Evolutionary conservation across 192 early-diverging fungal species (phyloP), one percentile per base, ranked within the genome.

Genomic region (Coemansia sp.): DNA sequence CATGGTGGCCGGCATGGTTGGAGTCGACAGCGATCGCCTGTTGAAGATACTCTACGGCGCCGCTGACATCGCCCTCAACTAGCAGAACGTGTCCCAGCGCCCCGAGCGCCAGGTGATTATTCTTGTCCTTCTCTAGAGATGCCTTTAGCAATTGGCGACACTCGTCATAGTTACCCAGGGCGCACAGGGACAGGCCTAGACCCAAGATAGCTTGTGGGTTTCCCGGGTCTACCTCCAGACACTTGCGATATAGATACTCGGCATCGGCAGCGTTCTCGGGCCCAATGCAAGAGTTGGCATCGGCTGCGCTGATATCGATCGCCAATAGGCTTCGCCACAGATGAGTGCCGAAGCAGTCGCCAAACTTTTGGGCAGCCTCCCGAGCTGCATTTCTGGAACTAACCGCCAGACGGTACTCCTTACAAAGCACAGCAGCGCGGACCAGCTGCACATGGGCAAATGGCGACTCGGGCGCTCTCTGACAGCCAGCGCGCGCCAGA

Each of bases 1-100:
- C 92, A 35, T 85, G 74, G 67, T 90, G 85, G 36, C 81, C 46
- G 7, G 89, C 88, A 9, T 83, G 48, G 35, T 77, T 59, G 2
- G 83, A 81, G 1, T 77, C 77, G 16, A 85, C 73, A 2, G 83
- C 79, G 27, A 89, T 75, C 2, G 89, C 87, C 19, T 87, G 74
- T 24, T 74, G 66, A 31, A 92, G 74, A 19, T 74, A 79, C 14
- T 82, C 72, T 8, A 86, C 65, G 0, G 94, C 91, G 34, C 84
- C 69, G 8, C 78, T 68, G 54, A 73, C 74, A 39, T 92, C 80
- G 35, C 81, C 81, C 39, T 85, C 73, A 33, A 84, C 51, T 39
- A 87, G 84, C 41, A 72, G 68, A 6, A 91, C 87, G 86, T 87
- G 89, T 2, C 88, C 94, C 31, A 95, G 72, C 48, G 91, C 92